Evolutionary conservation across 257 asterid genomes (phyloP).

Genomic region (Solanum tarapatanum): DNA sequence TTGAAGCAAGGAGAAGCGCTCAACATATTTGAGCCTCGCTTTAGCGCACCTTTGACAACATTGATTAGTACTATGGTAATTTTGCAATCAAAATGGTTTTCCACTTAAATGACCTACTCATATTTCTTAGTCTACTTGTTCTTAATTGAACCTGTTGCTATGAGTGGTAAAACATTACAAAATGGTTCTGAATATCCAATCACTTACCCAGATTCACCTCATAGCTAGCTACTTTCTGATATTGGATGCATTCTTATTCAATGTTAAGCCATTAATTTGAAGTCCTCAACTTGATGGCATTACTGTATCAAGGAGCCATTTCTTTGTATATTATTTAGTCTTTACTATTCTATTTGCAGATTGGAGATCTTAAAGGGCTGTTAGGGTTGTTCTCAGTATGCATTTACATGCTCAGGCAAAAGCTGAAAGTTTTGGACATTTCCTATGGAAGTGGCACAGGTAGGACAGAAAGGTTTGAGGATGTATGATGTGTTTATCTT

Average conservation of each 20-base stretch:
- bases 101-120: not conserved
- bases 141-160: not conserved
- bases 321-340: not conserved
- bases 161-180: not conserved
- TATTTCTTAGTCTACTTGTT: not conserved
- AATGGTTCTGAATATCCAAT: not conserved
- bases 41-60: not conserved
- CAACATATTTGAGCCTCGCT: not conserved
- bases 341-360: slow-evolving; percentile 33
- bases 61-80: too few relatives aligned
- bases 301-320: not conserved
- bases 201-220: not conserved
- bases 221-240: not conserved
- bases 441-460: slow-evolving; percentile 79
- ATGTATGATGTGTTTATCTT: not conserved
- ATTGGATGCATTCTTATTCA: not conserved
- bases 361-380: slow-evolving; percentile 89
- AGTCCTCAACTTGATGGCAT: not conserved
- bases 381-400: slow-evolving; percentile 63
- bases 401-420: slow-evolving; percentile 55
- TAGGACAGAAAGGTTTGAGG: slow-evolving; percentile 1
- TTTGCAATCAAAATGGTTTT: too few relatives aligned
- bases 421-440: slow-evolving; percentile 63
- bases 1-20: not conserved
- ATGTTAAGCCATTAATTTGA: not conserved